Conservation (phyloP, 2,329 filamentous ascomycete species). For the Zymoseptoria brevis region DNA sequence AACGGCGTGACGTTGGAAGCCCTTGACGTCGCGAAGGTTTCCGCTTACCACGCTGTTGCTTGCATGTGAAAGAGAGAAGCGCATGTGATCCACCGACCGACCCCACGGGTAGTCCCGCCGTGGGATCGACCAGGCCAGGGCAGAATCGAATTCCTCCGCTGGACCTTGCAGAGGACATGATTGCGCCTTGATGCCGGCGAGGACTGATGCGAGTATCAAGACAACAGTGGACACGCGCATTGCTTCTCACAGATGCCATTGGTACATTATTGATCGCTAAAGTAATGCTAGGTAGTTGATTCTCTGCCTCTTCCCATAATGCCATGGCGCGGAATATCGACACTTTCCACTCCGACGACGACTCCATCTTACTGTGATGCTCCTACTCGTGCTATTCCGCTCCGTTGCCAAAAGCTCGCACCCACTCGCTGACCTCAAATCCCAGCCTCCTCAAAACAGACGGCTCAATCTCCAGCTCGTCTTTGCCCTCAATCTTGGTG, state of each 20-base stretch:
- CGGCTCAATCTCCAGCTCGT: conserved; percentile 30
- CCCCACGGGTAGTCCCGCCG: not conserved
- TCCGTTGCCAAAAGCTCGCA: conserved; percentile 34
- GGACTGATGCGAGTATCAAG: not conserved
- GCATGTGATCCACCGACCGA: not conserved
- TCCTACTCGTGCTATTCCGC: conserved; percentile 4
- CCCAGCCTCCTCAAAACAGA: conserved; percentile 61
- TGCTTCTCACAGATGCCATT: not conserved
- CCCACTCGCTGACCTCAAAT: conserved; percentile 85
- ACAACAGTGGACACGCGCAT: not conserved
- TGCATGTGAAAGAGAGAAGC: conserved; percentile 3
- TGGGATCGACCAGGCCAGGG: too few relatives aligned
- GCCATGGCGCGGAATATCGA: not conserved
- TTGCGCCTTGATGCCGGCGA: too few relatives aligned
- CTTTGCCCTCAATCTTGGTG: conserved; percentile 28
- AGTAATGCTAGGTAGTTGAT: not conserved
- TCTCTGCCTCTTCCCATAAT: not conserved
- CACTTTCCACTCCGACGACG: not conserved
- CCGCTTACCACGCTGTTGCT: not conserved
- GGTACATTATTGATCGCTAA: not conserved
- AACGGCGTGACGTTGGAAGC: conserved; percentile 5
- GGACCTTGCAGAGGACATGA: not conserved
- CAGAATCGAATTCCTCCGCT: not conserved
- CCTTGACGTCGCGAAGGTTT: not conserved
- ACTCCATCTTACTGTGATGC: not conserved